Evolutionary conservation across 192 early-diverging fungal species (phyloP).

Genomic region (Coemansia sp.): DNA sequence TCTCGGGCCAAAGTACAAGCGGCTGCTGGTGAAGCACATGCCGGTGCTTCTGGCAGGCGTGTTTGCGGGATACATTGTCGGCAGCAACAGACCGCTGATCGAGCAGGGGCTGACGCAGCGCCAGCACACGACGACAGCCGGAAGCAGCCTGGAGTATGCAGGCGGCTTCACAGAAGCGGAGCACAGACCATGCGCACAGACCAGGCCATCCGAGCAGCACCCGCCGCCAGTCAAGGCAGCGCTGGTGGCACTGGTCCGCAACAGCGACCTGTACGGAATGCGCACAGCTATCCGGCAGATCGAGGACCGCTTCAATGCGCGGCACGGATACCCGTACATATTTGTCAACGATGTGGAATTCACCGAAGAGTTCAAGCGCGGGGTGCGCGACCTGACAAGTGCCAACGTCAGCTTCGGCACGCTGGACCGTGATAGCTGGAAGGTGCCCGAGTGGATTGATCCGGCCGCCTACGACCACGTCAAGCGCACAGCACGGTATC

Average conservation of each 20-base stretch:
- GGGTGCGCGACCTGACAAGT: conserved; percentile 25
- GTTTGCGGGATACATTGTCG: conserved; percentile 27
- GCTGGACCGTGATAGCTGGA: conserved; percentile 29
- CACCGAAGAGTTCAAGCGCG: conserved; percentile 61
- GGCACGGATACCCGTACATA: conserved; percentile 73
- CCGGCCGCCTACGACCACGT: neutral
- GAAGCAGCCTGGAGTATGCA: no score
- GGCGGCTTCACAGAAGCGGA: no score
- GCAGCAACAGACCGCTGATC: conserved; percentile 15
- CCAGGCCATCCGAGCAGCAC: no score
- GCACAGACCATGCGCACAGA: no score
- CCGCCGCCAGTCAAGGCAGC: conserved; percentile 49
- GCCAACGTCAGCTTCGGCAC: conserved; percentile 23
- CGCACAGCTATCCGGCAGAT: conserved; percentile 56
- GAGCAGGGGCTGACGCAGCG: neutral
- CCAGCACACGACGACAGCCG: neutral
- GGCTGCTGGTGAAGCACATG: conserved; percentile 17
- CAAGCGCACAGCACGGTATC: conserved; percentile 17
- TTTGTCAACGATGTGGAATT: conserved; percentile 74
- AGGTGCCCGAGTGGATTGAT: conserved; percentile 8
- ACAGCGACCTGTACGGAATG: conserved; percentile 61
- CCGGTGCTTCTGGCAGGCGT: conserved; percentile 25
- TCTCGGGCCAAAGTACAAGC: conserved; percentile 1
- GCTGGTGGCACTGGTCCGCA: conserved; percentile 63
- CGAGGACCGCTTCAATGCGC: conserved; percentile 66